These are phyloP conservation scores for Stachybotrys chlorohalonatus DNA, from an alignment of 2,329 filamentous ascomycete genomes.

Conservation along the genomic window DNA sequence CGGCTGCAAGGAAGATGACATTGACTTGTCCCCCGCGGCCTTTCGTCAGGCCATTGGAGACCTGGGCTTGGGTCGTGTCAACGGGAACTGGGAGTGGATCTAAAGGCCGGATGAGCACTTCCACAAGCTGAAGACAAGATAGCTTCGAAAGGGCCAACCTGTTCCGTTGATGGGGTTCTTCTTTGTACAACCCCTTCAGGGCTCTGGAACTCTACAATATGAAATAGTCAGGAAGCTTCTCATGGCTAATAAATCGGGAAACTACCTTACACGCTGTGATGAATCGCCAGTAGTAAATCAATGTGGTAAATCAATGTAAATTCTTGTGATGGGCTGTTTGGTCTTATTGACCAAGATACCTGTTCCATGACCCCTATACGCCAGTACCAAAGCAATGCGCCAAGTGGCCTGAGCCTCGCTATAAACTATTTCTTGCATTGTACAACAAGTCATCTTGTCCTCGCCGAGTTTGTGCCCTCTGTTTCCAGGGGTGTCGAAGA, in stretches of 20 bases:
- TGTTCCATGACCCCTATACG: background rate
- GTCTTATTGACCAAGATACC: background rate
- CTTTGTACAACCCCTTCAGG: too few species aligned
- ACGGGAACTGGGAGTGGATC: conserved; percentile 16
- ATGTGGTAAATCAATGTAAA: conserved; percentile 3
- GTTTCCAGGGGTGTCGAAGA: too few species aligned
- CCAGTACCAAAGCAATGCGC: background rate
- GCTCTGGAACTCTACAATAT: too few species aligned
- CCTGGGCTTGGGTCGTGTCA: conserved; percentile 12
- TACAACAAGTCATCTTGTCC: conserved; percentile 1
- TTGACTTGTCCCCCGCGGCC: conserved; percentile 38
- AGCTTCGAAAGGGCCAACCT: too few species aligned
- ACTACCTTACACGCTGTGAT: too few species aligned
- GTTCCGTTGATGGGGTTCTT: too few species aligned
- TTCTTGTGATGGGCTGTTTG: conserved; percentile 1
- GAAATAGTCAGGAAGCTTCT: too few species aligned
- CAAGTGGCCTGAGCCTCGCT: conserved; percentile 1
- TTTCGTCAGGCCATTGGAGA: conserved; percentile 34
- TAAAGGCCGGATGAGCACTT: conserved; percentile 1
- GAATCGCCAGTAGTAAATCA: background rate
- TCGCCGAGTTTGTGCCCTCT: background rate
- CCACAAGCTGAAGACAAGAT: too few species aligned
- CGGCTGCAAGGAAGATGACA: conserved; percentile 33
- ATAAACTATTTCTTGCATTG: conserved; percentile 5
- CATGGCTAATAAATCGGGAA: too few species aligned